These are phyloP conservation scores for Salvia splendens DNA, from an alignment of 257 asterid genomes.

Conservation along the genomic window DNA sequence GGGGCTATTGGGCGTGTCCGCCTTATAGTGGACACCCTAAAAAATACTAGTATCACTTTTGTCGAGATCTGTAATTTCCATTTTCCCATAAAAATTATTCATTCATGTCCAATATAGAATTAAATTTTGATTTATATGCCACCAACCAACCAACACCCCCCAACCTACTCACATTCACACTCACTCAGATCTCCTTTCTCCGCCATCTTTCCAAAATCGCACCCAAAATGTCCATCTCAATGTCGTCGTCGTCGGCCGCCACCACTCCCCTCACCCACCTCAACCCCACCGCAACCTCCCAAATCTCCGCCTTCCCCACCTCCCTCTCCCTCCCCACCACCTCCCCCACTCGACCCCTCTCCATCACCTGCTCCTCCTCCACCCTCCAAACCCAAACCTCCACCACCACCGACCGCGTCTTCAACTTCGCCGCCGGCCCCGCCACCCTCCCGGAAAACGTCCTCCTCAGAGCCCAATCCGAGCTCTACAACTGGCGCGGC, in stretches of 20 bases:
- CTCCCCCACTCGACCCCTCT: slow-evolving; percentile 30
- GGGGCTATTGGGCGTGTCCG: too few species aligned
- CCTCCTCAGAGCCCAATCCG: slow-evolving; percentile 80
- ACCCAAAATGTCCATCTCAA: slow-evolving; percentile 31
- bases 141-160: slow-evolving; percentile 12
- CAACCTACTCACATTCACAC: not conserved
- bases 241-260: slow-evolving; percentile 55
- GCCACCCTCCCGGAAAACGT: slow-evolving; percentile 88
- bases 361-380: slow-evolving; percentile 60
- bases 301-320: slow-evolving; percentile 50
- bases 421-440: slow-evolving; percentile 98
- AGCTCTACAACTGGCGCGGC: slow-evolving; percentile 80
- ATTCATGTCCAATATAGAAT: too few species aligned
- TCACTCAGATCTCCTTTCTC: slow-evolving; percentile 20
- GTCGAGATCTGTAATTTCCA: too few species aligned
- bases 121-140: not conserved
- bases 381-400: slow-evolving; percentile 45
- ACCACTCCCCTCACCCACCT: slow-evolving; percentile 38
- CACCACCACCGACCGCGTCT: slow-evolving; percentile 72
- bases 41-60: too few species aligned
- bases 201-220: slow-evolving; percentile 1
- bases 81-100: too few species aligned
- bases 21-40: too few species aligned
- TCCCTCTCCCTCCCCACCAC: slow-evolving; percentile 36
- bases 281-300: slow-evolving; percentile 42